These are phyloP conservation scores for Pugionium cornutum DNA, from an alignment of 345 rosid genomes.

Conservation along the genomic window DNA sequence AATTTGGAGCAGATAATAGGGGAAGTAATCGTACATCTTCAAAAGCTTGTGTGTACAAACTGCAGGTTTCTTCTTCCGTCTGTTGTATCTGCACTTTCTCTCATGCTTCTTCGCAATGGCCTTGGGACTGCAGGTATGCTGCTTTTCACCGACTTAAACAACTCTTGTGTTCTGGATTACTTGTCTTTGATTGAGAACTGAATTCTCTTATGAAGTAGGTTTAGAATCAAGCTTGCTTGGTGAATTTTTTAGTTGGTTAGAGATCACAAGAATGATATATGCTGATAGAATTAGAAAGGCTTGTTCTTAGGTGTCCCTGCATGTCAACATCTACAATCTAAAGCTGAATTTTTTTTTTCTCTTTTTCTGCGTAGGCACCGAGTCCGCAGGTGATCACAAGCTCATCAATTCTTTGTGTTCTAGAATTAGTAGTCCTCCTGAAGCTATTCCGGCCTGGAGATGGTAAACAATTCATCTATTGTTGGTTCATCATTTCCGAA, in stretches of 20 bases:
- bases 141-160: conserved; percentile 24
- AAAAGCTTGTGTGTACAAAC: conserved; percentile 53
- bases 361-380: conserved; percentile 39
- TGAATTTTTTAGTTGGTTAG: conserved; percentile 3
- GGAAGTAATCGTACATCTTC: conserved; percentile 57
- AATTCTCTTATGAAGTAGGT: neutral
- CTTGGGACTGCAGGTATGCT: conserved; percentile 49
- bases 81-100: conserved; percentile 63
- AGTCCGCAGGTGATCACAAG: conserved; percentile 24
- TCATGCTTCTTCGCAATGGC: conserved; percentile 48
- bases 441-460: conserved; percentile 79
- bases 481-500: conserved; percentile 3
- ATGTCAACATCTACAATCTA: conserved; percentile 13
- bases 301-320: conserved; percentile 13
- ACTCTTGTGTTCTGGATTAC: conserved; percentile 4
- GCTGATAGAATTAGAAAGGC: conserved; percentile 10
- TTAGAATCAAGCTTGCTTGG: conserved; percentile 9
- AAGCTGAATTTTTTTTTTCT: neutral
- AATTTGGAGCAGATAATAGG: conserved; percentile 50
- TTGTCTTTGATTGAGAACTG: conserved; percentile 1
- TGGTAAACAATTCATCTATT: conserved; percentile 51
- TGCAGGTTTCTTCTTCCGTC: conserved; percentile 58
- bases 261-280: neutral
- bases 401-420: conserved; percentile 43
- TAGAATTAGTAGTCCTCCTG: conserved; percentile 61